Evolutionary conservation across 495 filamentous ascomycete genomes (phyloP).

Genomic region (Apodospora peruviana): DNA sequence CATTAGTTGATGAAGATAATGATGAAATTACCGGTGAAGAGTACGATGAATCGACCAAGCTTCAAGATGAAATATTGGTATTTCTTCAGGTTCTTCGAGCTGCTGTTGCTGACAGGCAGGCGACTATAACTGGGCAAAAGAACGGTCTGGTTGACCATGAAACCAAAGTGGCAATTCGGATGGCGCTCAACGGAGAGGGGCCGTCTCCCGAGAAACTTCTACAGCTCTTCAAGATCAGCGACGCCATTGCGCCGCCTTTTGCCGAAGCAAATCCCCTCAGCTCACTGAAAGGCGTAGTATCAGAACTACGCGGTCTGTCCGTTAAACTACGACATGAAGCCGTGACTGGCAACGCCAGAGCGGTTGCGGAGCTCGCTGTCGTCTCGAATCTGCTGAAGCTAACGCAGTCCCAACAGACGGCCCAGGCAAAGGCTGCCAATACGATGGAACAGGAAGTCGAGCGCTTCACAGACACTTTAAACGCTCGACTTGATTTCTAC

Average conservation of each 20-base stretch:
- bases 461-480: conserved; percentile 69
- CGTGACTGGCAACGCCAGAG: conserved; percentile 56
- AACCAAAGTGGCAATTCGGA: conserved; percentile 47
- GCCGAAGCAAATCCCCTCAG: conserved; percentile 34
- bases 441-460: conserved; percentile 69
- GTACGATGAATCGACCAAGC: conserved; percentile 78
- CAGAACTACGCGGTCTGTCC: conserved; percentile 59
- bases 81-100: conserved; percentile 74
- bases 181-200: conserved; percentile 59
- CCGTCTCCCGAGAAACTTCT: conserved; percentile 66
- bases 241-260: conserved; percentile 50
- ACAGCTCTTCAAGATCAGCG: conserved; percentile 52
- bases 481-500: conserved; percentile 80
- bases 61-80: conserved; percentile 76
- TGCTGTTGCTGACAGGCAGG: conserved; percentile 71
- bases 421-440: conserved; percentile 58
- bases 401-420: conserved; percentile 53
- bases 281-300: conserved; percentile 64
- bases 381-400: conserved; percentile 46
- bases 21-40: conserved; percentile 78
- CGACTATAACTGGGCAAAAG: conserved; percentile 64
- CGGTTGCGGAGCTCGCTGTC: conserved; percentile 58
- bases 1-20: conserved; percentile 78
- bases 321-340: conserved; percentile 57
- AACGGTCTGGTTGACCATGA: conserved; percentile 82